Evolutionary conservation across 371 early-diverging fungal genomes (phyloP).

Genomic region (Funneliformis caledonium): DNA sequence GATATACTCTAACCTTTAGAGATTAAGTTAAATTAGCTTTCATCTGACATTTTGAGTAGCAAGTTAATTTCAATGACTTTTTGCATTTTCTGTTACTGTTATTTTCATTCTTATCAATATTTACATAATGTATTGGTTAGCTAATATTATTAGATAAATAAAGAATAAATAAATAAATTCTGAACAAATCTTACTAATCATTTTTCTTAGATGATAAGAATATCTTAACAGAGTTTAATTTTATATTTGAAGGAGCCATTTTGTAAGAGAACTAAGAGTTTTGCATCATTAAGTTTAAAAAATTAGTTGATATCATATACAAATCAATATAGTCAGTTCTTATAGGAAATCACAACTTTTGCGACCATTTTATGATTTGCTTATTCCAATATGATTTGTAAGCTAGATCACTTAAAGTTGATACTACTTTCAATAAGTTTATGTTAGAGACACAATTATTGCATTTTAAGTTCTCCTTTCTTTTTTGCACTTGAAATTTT

Average conservation of each 20-base stretch:
- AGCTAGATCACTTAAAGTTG: conserved; percentile 32
- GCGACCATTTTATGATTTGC: neutral
- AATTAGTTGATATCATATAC: conserved; percentile 2
- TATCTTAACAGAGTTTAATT: neutral
- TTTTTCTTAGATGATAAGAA: neutral
- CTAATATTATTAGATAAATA: no score
- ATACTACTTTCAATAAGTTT: conserved; percentile 13
- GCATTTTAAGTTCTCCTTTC: conserved; percentile 10
- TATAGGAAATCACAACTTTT: conserved; percentile 15
- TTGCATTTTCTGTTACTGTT: neutral
- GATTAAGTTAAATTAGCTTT: neutral
- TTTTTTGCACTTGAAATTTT: conserved; percentile 13
- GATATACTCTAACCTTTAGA: neutral
- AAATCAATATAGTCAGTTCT: conserved; percentile 8
- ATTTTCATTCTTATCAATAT: no score
- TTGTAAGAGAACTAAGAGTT: neutral
- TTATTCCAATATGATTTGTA: neutral
- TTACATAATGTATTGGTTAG: no score
- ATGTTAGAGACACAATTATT: conserved; percentile 2
- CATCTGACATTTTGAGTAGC: neutral
- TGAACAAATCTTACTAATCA: neutral
- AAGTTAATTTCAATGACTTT: neutral
- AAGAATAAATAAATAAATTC: no score
- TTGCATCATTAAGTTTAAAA: neutral
- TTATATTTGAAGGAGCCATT: no score